These are phyloP conservation scores for Niebla homalea DNA, from an alignment of 495 filamentous ascomycete species.

Conservation along the genomic window DNA sequence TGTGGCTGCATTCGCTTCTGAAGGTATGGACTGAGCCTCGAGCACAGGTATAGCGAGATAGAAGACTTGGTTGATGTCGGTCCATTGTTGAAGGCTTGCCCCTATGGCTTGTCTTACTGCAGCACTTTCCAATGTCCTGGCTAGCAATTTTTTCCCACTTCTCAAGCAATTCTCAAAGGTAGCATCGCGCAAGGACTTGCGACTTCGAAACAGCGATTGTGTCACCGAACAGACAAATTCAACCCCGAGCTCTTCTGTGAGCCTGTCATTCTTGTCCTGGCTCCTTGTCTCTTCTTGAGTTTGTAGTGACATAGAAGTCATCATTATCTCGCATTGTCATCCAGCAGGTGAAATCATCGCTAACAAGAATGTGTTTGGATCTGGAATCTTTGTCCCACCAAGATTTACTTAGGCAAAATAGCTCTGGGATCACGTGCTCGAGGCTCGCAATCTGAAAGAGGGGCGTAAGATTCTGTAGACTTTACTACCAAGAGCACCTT, in stretches of 20 bases:
- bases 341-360: too few relatives aligned
- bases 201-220: constrained; percentile 38
- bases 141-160: constrained; percentile 33
- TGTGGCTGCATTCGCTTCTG: constrained; percentile 43
- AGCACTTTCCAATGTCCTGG: constrained; percentile 39
- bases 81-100: constrained; percentile 53
- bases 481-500: too few relatives aligned
- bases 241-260: constrained; percentile 40
- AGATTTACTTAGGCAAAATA: too few relatives aligned
- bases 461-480: too few relatives aligned
- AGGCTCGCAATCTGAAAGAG: too few relatives aligned
- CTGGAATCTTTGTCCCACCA: too few relatives aligned
- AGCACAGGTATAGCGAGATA: constrained; percentile 46
- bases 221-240: constrained; percentile 36
- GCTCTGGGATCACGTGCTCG: too few relatives aligned
- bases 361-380: too few relatives aligned
- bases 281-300: too few relatives aligned
- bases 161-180: constrained; percentile 27
- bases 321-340: too few relatives aligned
- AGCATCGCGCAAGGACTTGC: constrained; percentile 28
- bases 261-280: constrained; percentile 1
- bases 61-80: constrained; percentile 49
- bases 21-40: constrained; percentile 47
- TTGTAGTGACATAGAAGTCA: too few relatives aligned
- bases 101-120: constrained; percentile 41